phyloP scores from a whole-genome alignment of 192 early-diverging fungal genomes.

The Gaertneriomyces sp. region DNA sequence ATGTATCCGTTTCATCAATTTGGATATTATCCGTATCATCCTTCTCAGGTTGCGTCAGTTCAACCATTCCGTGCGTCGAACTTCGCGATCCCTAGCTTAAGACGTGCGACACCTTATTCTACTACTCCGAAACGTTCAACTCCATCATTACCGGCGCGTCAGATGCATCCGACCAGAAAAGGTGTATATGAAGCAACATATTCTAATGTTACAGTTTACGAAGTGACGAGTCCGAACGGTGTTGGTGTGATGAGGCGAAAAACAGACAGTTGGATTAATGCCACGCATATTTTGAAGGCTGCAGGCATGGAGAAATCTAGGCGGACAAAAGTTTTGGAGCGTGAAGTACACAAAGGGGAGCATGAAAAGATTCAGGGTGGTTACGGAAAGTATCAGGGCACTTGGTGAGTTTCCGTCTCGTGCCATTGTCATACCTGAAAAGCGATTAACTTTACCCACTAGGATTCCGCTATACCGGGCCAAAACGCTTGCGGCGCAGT shows the following conservation, averaged over 20 bases:
- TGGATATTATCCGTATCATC: not conserved
- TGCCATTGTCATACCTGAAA: too few relatives aligned
- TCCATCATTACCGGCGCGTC: not conserved
- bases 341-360: constrained; percentile 33
- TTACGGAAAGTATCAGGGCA: constrained; percentile 56
- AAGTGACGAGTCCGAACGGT: constrained; percentile 30
- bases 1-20: not conserved
- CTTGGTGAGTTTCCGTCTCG: constrained; percentile 37
- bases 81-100: constrained; percentile 8
- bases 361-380: constrained; percentile 57
- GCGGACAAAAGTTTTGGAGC: constrained; percentile 51
- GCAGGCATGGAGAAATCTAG: constrained; percentile 51
- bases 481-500: constrained; percentile 36
- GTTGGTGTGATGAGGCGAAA: constrained; percentile 43
- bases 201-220: constrained; percentile 46
- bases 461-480: constrained; percentile 49
- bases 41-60: not conserved
- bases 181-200: constrained; percentile 46
- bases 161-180: constrained; percentile 8
- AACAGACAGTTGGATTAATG: constrained; percentile 51
- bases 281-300: constrained; percentile 54
- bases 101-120: not conserved
- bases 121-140: constrained; percentile 11
- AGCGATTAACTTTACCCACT: not conserved
- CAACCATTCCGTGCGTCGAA: constrained; percentile 24